Base-by-base conservation (phyloP, 257 asterid genomes). In the Verbascum thapsus region DNA sequence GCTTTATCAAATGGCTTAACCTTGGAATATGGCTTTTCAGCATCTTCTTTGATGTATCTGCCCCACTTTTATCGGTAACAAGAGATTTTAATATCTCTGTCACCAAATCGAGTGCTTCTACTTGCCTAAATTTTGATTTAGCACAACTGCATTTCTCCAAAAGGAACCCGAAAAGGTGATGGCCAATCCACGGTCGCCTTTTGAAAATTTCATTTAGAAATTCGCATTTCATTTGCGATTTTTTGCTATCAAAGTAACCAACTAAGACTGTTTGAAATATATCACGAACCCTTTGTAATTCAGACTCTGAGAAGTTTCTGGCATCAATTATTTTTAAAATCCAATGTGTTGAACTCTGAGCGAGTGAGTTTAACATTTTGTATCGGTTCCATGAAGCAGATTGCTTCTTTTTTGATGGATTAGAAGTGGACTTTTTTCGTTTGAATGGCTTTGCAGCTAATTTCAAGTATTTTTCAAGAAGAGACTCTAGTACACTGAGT, bases 391-490 rank as follows among this genome's bases (percentile, higher is more conserved):
- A 65, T 20, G 95, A 85, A 22, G 90, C 88, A 53, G 92, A 82
- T 49, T 83, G 90, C 63, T 92, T 89, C 81, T 85, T 92, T 72
- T 83, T 78, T 15, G 95, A 84, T 59, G 83, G 78, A 59, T 73
- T 80, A 2, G 83, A 62, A 51, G 84, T 83, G 15, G 88, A 78
- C 64, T 84, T 85, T 74, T 90, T 94, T 63, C 81, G 83, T 85
- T 88, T 94, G 82, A 88, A 90, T 13, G 98, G 94, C 74, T 85
- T 67, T 34, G 95, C 95, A 12, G 98, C 96, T 74, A 94, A 72
- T 60, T 80, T 86, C 74, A 94, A 70, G 81, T 84, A 80, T 86
- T 81, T 90, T 38, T 84, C 95, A 30, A 90, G 78, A 50, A 94
- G 87, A 55, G 88, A 73, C 74, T 87, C 91, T 1, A 94, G 95